A percentile compares a stretch with the other conserved stretches of the same genome.
phyloP scores from a whole-genome alignment of 176 grass and related monocot genomes.

The Musa troglodytarum region DNA sequence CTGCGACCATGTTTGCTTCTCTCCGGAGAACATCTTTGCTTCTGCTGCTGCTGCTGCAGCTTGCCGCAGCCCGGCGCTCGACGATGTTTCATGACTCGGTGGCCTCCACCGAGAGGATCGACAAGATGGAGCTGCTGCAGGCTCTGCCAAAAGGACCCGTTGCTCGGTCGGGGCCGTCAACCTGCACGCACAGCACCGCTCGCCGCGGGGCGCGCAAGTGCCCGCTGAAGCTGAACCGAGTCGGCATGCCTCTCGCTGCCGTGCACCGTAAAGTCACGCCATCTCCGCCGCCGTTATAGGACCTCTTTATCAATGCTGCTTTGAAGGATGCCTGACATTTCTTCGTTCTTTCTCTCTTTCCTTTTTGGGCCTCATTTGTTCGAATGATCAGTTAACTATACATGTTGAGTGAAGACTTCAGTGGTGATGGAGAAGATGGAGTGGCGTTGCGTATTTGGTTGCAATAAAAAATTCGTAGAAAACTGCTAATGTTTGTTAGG shows the following conservation, averaged over 20 bases:
- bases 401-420: too few relatives aligned
- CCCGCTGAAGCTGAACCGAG: background rate
- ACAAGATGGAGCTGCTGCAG: background rate
- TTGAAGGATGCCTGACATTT: too few relatives aligned
- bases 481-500: too few relatives aligned
- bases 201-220: background rate
- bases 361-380: too few relatives aligned
- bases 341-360: too few relatives aligned
- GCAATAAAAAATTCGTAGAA: too few relatives aligned
- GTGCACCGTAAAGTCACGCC: background rate
- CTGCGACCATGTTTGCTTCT: too few relatives aligned
- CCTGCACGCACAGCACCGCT: background rate
- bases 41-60: background rate
- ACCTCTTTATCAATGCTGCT: background rate
- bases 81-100: background rate
- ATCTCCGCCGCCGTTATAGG: background rate
- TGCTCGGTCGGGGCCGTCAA: background rate
- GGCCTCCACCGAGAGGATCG: background rate
- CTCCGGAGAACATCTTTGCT: background rate
- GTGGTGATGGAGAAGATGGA: too few relatives aligned
- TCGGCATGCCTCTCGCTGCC: background rate
- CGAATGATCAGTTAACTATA: too few relatives aligned
- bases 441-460: too few relatives aligned
- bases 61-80: background rate
- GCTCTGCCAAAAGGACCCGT: background rate